Evolutionary conservation across 139 green algal species (phyloP), one percentile per base, ranked within the genome.

Genomic region (Chlorokybus atmophyticus): DNA sequence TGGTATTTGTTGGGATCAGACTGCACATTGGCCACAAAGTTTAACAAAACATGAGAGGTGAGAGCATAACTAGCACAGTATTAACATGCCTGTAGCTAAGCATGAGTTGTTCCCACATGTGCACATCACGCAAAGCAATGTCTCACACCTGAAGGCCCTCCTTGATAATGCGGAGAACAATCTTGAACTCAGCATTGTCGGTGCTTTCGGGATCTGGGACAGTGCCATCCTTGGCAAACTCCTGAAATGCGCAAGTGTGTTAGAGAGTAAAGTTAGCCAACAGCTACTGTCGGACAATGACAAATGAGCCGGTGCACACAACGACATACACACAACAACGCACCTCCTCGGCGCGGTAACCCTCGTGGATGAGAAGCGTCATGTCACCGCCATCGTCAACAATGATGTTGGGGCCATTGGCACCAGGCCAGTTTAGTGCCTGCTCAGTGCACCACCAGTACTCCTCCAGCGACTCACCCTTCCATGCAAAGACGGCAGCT

Each of bases 371-470:
- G 28, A 99, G 81, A 29, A 99, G 83, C 35, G 92, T 99, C 52
- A 89, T 90, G 59, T 99, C 92, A 52, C 92, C 92, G 58, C 92
- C 92, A 57, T 99, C 92, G 66, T 99, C 92, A 0, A 99, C 87
- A 50, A 99, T 84, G 63, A 99, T 82, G 75, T 98, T 83, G 52
- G 83, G 67, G 55, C 87, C 87, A 39, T 83, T 75, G 56, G 69
- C 76, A 48, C 78, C 79, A 35, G 76, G 75, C 92, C 92, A 99
- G 59, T 78, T 83, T 49, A 99, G 80, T 78, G 83, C 75, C 32
- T 74, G 50, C 77, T 95, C 82, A 2, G 92, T 99, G 87, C 92
- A 99, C 92, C 92, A 99, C 92, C 92, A 98, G 86, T 98, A 98
- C 82, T 98, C 91, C 84, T 94, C 83, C 64, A 98, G 80, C 17